Conservation (phyloP, 768 basidiomycete genomes). For the Grammothele lineata region DNA sequence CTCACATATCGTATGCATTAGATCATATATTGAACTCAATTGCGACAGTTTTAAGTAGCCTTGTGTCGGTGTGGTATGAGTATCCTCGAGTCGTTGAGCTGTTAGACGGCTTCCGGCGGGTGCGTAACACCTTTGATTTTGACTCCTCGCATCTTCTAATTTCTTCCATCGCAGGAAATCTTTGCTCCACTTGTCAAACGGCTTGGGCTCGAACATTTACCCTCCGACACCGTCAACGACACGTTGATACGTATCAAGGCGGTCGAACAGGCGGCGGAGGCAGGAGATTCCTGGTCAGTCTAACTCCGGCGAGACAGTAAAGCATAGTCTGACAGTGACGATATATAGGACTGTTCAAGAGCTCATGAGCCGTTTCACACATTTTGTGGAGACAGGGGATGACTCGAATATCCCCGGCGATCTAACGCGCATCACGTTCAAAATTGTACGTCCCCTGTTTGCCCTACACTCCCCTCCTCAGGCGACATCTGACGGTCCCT, state of each 20-base stretch:
- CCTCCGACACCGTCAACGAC: constrained; percentile 61
- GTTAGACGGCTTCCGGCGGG: constrained; percentile 58
- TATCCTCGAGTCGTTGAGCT: constrained; percentile 47
- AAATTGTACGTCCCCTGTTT: constrained; percentile 20
- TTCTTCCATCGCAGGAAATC: constrained; percentile 20
- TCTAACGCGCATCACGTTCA: constrained; percentile 55
- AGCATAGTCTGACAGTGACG: neutral
- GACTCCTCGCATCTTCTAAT: neutral
- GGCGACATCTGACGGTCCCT: no score
- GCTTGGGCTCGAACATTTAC: constrained; percentile 73
- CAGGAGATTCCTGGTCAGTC: constrained; percentile 40
- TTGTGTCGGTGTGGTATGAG: constrained; percentile 83
- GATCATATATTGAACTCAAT: constrained; percentile 83
- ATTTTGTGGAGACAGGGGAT: constrained; percentile 68
- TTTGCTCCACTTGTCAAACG: constrained; percentile 74
- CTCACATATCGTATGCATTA: constrained; percentile 22
- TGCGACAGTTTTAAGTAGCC: constrained; percentile 44
- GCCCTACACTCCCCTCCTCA: neutral
- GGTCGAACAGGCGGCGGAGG: constrained; percentile 50
- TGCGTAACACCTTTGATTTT: constrained; percentile 26
- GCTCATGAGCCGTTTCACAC: constrained; percentile 63
- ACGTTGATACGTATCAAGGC: constrained; percentile 73
- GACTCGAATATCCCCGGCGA: constrained; percentile 79
- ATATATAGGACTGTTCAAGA: constrained; percentile 64
- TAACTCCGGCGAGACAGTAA: neutral